Percentiles rank a stretch among this genome's conserved stretches.
Conservation (phyloP, 2,329 filamentous ascomycete species). For the Colletotrichum lini region DNA sequence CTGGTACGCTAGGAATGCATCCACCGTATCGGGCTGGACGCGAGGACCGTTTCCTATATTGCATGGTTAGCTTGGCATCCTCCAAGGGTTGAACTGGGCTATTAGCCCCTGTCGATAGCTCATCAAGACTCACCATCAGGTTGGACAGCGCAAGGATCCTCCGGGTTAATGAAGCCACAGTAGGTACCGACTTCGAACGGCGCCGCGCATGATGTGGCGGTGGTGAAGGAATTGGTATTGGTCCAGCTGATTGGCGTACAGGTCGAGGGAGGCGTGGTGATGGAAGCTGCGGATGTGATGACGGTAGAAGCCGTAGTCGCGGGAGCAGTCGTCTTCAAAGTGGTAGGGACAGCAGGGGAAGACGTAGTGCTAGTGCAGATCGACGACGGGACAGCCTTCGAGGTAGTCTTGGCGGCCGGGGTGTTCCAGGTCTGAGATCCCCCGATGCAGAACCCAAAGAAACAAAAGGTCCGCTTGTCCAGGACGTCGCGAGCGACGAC, state of each 20-base stretch:
- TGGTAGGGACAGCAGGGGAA: background rate
- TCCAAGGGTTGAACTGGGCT: background rate
- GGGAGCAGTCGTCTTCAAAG: background rate
- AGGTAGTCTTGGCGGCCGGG: background rate
- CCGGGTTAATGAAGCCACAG: constrained; percentile 37
- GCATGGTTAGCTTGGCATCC: background rate
- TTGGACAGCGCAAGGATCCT: constrained; percentile 36
- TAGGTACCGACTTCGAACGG: constrained; percentile 35
- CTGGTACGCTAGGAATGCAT: constrained; percentile 14
- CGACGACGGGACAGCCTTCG: constrained; percentile 6
- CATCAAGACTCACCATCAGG: constrained; percentile 11
- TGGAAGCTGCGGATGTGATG: background rate
- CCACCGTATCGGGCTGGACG: constrained; percentile 22
- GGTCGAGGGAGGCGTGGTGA: constrained; percentile 18
- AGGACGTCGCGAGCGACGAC: constrained; percentile 12
- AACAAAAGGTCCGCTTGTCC: constrained; percentile 18
- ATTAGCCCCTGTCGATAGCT: background rate
- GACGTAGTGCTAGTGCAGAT: constrained; percentile 1
- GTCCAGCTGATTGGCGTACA: constrained; percentile 35
- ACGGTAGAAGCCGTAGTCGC: background rate
- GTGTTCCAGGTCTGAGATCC: background rate
- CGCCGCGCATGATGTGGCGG: constrained; percentile 15
- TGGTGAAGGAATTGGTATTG: constrained; percentile 31
- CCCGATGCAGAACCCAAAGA: constrained; percentile 11
- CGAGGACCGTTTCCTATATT: constrained; percentile 7